A percentile compares a stretch with the other conserved stretches of the same genome.
These are phyloP conservation scores for Cryptococcus sp. DNA, from an alignment of 1,284 basidiomycete genomes.

Conservation along the genomic window DNA sequence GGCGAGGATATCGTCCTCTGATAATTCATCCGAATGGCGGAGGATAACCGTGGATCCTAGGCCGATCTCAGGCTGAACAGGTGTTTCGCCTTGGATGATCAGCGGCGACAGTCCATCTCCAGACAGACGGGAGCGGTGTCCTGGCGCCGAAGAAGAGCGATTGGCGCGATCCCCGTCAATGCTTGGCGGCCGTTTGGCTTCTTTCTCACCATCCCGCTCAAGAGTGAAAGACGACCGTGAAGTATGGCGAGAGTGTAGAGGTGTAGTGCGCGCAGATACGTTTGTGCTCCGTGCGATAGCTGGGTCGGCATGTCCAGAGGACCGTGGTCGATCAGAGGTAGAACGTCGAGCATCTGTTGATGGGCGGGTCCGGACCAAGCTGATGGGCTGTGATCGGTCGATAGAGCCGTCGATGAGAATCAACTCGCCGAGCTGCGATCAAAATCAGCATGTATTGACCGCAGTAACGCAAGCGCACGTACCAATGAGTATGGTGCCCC, in stretches of 20 bases:
- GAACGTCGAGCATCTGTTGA: conserved; percentile 15
- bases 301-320: conserved; percentile 5
- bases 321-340: conserved; percentile 1
- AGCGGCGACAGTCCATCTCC: conserved; percentile 21
- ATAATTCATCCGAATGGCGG: conserved; percentile 39
- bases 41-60: conserved; percentile 43
- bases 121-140: neutral
- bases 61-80: conserved; percentile 8
- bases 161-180: neutral
- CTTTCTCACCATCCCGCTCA: neutral
- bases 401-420: conserved; percentile 48
- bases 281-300: neutral
- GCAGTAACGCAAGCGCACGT: conserved; percentile 13
- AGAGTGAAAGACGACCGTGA: conserved; percentile 2
- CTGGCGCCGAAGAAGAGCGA: neutral
- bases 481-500: conserved; percentile 56
- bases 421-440: conserved; percentile 47
- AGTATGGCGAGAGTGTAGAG: conserved; percentile 18
- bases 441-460: conserved; percentile 4
- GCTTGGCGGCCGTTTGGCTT: neutral
- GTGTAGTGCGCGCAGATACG: conserved; percentile 4
- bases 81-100: conserved; percentile 19
- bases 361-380: conserved; percentile 15
- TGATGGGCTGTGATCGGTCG: conserved; percentile 16
- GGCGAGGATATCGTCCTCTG: neutral